Percentiles rank a stretch among this genome's conserved stretches.
phyloP scores from a whole-genome alignment of 2,329 filamentous ascomycete species.

The Penicillium sp. region DNA sequence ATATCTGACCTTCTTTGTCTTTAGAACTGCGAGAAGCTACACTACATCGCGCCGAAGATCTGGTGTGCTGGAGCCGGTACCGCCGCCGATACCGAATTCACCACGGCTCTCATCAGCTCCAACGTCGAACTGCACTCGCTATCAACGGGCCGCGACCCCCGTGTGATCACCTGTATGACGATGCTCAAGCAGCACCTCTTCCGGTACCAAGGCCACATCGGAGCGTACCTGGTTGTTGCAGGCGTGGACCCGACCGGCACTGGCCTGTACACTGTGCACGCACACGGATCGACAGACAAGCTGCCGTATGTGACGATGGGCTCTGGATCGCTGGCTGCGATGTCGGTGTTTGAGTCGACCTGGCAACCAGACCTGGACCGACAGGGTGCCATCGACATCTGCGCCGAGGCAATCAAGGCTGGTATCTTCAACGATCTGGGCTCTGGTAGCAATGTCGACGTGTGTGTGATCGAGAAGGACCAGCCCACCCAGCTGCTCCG shows the following conservation, averaged over 20 bases:
- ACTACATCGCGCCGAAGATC: conserved; percentile 98
- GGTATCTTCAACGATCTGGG: conserved; percentile 99
- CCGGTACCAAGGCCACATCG: conserved; percentile 95
- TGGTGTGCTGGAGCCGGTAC: conserved; percentile 99
- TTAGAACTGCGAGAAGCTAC: conserved; percentile 97
- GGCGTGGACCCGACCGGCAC: conserved; percentile 94
- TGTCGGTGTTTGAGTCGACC: conserved; percentile 95
- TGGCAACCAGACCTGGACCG: conserved; percentile 78
- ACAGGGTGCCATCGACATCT: conserved; percentile 79
- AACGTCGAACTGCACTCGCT: conserved; percentile 97
- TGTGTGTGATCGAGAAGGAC: conserved; percentile 90
- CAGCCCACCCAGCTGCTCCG: conserved; percentile 85
- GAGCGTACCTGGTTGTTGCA: conserved; percentile 94
- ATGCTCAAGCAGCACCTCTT: conserved; percentile 99
- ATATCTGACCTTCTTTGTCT: conserved; percentile 4
- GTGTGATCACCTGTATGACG: conserved; percentile 99
- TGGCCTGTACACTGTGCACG: conserved; percentile 96
- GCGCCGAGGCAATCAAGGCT: conserved; percentile 82
- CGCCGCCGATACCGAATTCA: conserved; percentile 98
- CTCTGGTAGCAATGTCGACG: conserved; percentile 94
- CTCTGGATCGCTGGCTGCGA: conserved; percentile 89
- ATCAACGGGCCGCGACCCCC: conserved; percentile 91
- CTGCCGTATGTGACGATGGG: conserved; percentile 99
- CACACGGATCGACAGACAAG: conserved; percentile 97
- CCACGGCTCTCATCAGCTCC: conserved; percentile 95